Base-by-base conservation (phyloP, 805 yeast genomes). In the Lipomyces oligophaga region DNA sequence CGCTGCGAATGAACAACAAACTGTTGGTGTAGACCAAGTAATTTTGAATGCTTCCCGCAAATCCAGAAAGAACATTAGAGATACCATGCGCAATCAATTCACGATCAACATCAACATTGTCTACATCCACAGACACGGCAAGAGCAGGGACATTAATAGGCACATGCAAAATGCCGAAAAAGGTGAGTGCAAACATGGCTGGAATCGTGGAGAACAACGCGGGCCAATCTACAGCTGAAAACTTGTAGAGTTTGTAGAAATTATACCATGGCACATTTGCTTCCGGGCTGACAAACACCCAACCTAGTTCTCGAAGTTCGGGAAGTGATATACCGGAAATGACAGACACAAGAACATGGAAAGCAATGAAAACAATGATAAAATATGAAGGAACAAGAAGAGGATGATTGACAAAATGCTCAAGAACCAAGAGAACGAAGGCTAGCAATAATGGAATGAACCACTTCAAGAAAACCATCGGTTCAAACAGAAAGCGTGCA, bases 91-190 rank as follows among this genome's bases (percentile, higher is more conserved):
- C 97, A 26, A 90, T 82, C 47, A 93, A 74, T 67, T 93, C 98
- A 48, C 89, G 75, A 65, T 93, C 95, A 33, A 93, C 95, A 63
- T 89, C 95, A 56, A 85, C 78, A 37, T 73, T 68, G 46, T 81
- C 81, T 76, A 85, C 82, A 2, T 86, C 85, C 0, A 86, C 76
- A 4, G 95, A 83, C 15, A 89, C 93, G 0, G 97, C 97, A 38
- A 93, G 72, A 0, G 98, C 97, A 1, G 98, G 98, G 11, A 93
- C 97, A 63, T 93, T 93, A 50, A 93, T 93, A 3, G 98, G 98
- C 8, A 93, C 98, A 60, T 93, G 98, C 45, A 93, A 69, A 32
- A 93, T 83, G 10, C 98, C 98, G 61, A 93, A 93, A 63, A 93
- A 93, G 0, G 97, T 89, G 54, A 93, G 71, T 0, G 98, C 98